Evolutionary conservation across 2,329 filamentous ascomycete species (phyloP).

Genomic region (Ceratocystis cacaofunesta): DNA sequence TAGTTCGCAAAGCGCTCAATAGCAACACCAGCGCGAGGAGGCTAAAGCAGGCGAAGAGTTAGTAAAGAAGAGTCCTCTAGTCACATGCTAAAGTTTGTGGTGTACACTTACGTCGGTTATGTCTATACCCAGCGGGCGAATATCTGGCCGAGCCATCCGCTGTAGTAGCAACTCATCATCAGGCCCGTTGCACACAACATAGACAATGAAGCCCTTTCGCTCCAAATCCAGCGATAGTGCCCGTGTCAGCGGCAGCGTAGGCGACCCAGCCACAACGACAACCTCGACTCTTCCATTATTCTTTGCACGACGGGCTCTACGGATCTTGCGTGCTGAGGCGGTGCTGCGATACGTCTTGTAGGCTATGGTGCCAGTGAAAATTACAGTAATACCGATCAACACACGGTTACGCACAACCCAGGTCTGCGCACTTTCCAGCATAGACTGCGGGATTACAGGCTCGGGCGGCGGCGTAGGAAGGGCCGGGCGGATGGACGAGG

Average conservation of each 20-base stretch:
- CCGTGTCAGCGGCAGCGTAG: conserved; percentile 67
- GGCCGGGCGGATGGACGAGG: conserved; percentile 49
- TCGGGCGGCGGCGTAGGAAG: conserved; percentile 24
- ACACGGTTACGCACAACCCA: conserved; percentile 64
- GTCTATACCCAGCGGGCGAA: conserved; percentile 69
- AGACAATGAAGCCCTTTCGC: conserved; percentile 82
- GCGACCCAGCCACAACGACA: conserved; percentile 73
- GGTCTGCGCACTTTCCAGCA: conserved; percentile 42
- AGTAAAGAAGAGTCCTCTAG: neutral
- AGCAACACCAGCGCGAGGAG: conserved; percentile 50
- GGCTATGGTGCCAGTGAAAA: conserved; percentile 52
- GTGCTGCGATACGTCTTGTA: conserved; percentile 37
- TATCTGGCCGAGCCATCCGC: conserved; percentile 61
- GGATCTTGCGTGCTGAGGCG: conserved; percentile 47
- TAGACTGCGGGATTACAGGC: conserved; percentile 26
- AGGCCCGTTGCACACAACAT: conserved; percentile 68
- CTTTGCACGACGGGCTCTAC: conserved; percentile 58
- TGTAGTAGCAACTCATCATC: conserved; percentile 74
- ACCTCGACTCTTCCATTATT: conserved; percentile 84
- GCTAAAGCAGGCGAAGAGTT: conserved; percentile 31
- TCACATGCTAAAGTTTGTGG: too few relatives aligned
- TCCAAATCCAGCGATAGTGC: conserved; percentile 78
- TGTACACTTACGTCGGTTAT: conserved; percentile 52
- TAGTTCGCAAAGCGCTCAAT: conserved; percentile 58
- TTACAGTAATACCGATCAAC: conserved; percentile 53